Base-by-base conservation (phyloP, 1,139 yeast species). In the Taphrina deformans region DNA sequence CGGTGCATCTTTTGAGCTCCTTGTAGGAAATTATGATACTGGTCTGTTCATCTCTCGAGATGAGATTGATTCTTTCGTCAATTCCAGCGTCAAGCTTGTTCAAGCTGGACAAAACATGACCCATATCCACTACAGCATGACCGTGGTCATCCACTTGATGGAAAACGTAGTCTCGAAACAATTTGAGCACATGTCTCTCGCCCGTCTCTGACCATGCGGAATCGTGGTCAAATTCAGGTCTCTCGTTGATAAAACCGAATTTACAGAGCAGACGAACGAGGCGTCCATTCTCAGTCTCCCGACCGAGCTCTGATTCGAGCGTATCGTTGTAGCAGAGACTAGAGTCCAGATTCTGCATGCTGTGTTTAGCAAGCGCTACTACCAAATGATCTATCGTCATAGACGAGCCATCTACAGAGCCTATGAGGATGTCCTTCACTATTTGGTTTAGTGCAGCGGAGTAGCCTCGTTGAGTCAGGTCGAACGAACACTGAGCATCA, bases 11-110 rank as follows among this genome's bases (percentile, higher is more conserved):
- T 75, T 89, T 86, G 69, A 69, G 55, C 61, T 82, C 96, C 75
- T 86, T 87, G 75, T 87, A 91, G 71, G 92, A 85, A 62, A 89
- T 86, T 60, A 91, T 85, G 68, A 91, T 79, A 74, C 96, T 89
- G 59, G 84, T 85, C 77, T 85, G 85, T 73, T 91, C 96, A 74
- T 92, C 97, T 18, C 87, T 82, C 33, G 95, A 86, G 5, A 90
- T 89, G 67, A 93, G 80, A 73, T 91, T 78, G 29, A 93, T 77
- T 71, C 84, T 85, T 75, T 93, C 99, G 62, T 89, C 93, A 55
- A 88, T 82, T 0, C 98, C 99, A 14, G 95, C 96, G 74, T 95
- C 99, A 67, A 93, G 79, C 75, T 93, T 93, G 77, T 93, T 93
- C 72, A 93, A 78, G 70, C 87, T 84, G 62, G 84, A 79, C 69